phyloP scores from a whole-genome alignment of 1,284 basidiomycete species.

The Kalmanozyma brasiliensis region DNA sequence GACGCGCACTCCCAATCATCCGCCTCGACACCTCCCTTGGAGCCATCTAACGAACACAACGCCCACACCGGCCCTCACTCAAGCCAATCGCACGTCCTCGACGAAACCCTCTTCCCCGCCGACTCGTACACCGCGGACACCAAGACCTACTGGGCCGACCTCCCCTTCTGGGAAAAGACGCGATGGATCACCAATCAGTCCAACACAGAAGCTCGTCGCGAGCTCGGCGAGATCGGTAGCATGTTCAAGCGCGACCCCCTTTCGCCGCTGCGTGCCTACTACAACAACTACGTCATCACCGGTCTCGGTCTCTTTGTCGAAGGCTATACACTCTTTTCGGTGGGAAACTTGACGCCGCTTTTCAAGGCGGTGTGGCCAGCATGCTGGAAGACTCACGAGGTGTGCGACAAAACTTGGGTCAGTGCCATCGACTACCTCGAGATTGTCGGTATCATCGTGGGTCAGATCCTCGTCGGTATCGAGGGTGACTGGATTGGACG shows the following conservation, averaged over 20 bases:
- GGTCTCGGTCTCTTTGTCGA: slow-evolving; percentile 73
- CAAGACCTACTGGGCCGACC: slow-evolving; percentile 68
- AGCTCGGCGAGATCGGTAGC: slow-evolving; percentile 69
- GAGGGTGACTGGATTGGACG: slow-evolving; percentile 74
- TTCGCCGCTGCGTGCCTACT: slow-evolving; percentile 70
- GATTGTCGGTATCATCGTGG: slow-evolving; percentile 72
- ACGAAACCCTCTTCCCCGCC: slow-evolving; percentile 60
- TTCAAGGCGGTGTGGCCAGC: slow-evolving; percentile 71
- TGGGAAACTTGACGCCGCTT: slow-evolving; percentile 70
- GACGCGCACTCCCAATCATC: slow-evolving; percentile 8
- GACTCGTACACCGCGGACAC: slow-evolving; percentile 62
- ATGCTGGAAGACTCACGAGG: slow-evolving; percentile 70
- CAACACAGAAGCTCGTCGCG: slow-evolving; percentile 70
- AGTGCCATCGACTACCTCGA: slow-evolving; percentile 70
- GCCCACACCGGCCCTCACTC: slow-evolving; percentile 2
- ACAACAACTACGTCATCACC: slow-evolving; percentile 70
- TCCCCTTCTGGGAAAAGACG: slow-evolving; percentile 61
- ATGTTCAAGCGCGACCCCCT: slow-evolving; percentile 72
- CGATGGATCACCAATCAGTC: slow-evolving; percentile 70
- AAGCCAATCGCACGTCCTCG: slow-evolving; percentile 42
- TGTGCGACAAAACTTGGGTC: slow-evolving; percentile 71
- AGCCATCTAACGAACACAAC: no score
- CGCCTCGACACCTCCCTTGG: slow-evolving; percentile 12
- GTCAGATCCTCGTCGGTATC: slow-evolving; percentile 72
- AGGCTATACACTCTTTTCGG: slow-evolving; percentile 71